Base-by-base conservation (phyloP, 2,329 filamentous ascomycete genomes). In the Cytospora leucostoma region DNA sequence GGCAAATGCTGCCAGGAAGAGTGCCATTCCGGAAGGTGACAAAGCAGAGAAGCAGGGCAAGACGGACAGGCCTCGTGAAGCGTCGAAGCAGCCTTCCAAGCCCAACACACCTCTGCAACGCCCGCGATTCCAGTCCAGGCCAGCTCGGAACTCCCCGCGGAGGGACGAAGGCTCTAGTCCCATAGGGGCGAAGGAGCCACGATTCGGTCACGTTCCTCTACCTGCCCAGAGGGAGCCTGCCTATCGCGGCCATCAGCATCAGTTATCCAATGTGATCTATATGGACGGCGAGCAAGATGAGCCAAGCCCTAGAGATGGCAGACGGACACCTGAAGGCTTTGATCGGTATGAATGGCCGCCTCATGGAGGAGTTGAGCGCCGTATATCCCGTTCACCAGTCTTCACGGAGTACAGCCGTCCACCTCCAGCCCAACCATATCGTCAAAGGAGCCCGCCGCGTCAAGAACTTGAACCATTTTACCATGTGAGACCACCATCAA, bases 331-430 rank as follows among this genome's bases (percentile, higher is more conserved):
- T 63, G 62, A 37, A 52, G 66, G 60, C 44, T 66, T 47, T 67
- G 56, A 62, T 54, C 65, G 57, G 54, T 68, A 69, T 54, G 61
- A 56, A 13, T 70, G n/a, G 68, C 71, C 63, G 68, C 68, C 62
- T 49, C 52, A 61, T 47, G 44, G 61, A 13, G 60, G 60, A 3
- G 17, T 60, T 54, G 49, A 47, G 12, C 71, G 70, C 56, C 68
- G 68, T 15, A 73, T 72, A 65, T 74, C 74, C 17, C 71, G 70
- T 56, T 75, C 75, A 47, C 73, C 75, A 58, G 67, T 71, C 62
- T 75, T 74, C 68, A 67, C 71, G 37, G 65, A 68, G 21, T 65
- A 70, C 61, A 72, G 72, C 44, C 63, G 71, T 27, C 69, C 68
- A 37, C 57, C 67, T 59, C 69, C 70, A 64, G 49, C 66, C 27